Base-by-base conservation (phyloP, 176 grass and related monocot genomes). In the Pharus latifolius region DNA sequence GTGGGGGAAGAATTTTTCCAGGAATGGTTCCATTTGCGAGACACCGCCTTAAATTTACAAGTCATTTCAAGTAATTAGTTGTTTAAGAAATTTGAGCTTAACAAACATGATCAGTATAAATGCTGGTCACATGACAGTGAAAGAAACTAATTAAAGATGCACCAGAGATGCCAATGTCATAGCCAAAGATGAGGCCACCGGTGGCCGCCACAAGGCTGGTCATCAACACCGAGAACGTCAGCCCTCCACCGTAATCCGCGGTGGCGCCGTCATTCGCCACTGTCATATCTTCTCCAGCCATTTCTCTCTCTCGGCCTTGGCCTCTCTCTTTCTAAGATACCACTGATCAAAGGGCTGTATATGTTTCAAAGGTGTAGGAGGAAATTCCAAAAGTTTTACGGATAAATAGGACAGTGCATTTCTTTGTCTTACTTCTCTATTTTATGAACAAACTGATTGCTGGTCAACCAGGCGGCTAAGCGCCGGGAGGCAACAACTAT, bases 21-120 rank as follows among this genome's bases (percentile, higher is more conserved):
- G 72, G 35, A 91, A 91, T 2, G 83, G 74, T 6, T 87, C 84
- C 88, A 91, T 91, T 20, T 73, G 54, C 15, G 84, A 74, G 22
- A 91, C 83, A 0, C 88, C 88, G 30, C 88, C 83, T 78, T 23
- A 7, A 35, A 22, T 28, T 55, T 55, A 6, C 40, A 57, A 8
- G 17, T 13, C 18, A 2, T 5, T 3, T 14, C 14, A 6, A 8
- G n/a, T 10, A 18, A 38, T 18, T 20, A 14, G 6, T 19, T 44
- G 51, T 53, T 26, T 23, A 24, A 53, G 7, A 59, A 18, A 14
- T 59, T 17, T 32, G 32, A 3, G 12, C 24, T 29, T n/a, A 30
- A 7, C 24, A 4, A 31, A 30, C 7, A n/a, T 29, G 10, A 17
- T 49, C 42, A 31, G n/a, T n/a, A n/a, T n/a, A n/a, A n/a, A n/a